Evolutionary conservation across 805 yeast species (phyloP), one percentile per base, ranked within the genome.

Genomic region (Nakazawaea sp.): DNA sequence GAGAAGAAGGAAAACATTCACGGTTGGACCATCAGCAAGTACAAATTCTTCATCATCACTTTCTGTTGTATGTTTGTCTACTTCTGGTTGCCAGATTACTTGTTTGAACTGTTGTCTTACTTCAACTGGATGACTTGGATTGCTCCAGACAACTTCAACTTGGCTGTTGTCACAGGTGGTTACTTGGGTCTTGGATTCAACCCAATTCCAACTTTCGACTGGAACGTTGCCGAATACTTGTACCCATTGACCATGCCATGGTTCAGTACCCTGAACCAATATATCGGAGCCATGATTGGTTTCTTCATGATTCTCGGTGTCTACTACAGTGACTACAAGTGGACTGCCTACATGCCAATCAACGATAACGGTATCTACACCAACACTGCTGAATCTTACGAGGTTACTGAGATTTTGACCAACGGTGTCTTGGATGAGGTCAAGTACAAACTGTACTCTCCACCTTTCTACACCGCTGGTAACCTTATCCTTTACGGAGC

Each of bases 391-490:
- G 50, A 61, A 18, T 43, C 58, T 1, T 78, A 63, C 51, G 58
- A 68, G 13, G 72, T 77, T 29, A 61, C 63, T 15, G 51, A 64
- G 38, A 62, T 78, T 13, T 49, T 78, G 30, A 55, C 68, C 34
- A 56, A 52, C 3, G 68, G 66, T 41, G 45, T 51, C 13, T 64
- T 78, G 31, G 80, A 76, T 47, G 43, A 53, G 17, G 51, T 46
- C 2, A 69, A 68, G 45, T 78, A 77, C 49, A 59, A 62, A 38
- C 43, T 54, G 13, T 70, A 75, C 44, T 80, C 83, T 2, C 80
- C 82, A 5, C 86, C 87, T 5, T 80, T 68, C 55, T 77, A 75
- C 50, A 52, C 75, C 20, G 84, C 86, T 3, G 83, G 77, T 2
- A 73, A 73, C 50, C 55, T 78, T 42, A 71, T 78, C 5, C 53